Conservation (phyloP, 2,329 filamentous ascomycete species). For the Macrophomina pseudophaseolina region DNA sequence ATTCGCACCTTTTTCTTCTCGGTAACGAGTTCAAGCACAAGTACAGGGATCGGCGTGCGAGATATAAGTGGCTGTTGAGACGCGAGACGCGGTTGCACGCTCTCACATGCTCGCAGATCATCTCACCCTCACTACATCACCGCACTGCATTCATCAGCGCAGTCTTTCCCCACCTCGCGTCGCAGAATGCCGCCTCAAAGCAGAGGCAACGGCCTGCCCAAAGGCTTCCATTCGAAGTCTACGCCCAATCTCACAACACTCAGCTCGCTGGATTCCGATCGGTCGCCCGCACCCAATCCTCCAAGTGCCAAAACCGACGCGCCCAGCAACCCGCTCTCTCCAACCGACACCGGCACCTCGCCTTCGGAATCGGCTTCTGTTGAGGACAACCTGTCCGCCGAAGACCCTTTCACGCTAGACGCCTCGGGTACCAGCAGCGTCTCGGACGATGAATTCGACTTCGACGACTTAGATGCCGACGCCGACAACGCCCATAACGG, state of each 20-base stretch:
- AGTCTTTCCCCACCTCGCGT: background rate
- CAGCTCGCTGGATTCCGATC: conserved; percentile 37
- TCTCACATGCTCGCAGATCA: conserved; percentile 18
- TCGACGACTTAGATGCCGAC: conserved; percentile 14
- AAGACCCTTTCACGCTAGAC: conserved; percentile 33
- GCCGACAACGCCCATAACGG: background rate
- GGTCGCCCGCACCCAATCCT: conserved; percentile 27
- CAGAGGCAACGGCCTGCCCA: conserved; percentile 46
- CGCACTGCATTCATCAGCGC: background rate
- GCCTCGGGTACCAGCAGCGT: conserved; percentile 27
- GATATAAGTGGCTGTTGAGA: no score
- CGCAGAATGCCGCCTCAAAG: conserved; percentile 49
- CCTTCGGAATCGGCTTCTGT: conserved; percentile 47
- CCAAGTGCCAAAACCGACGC: conserved; percentile 28
- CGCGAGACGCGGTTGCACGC: conserved; percentile 11
- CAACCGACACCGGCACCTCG: conserved; percentile 29
- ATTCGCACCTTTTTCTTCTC: no score
- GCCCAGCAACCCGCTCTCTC: conserved; percentile 32
- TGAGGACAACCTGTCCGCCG: conserved; percentile 43
- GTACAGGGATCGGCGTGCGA: background rate
- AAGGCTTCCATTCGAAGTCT: conserved; percentile 52
- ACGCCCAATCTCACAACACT: conserved; percentile 54
- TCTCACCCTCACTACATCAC: conserved; percentile 11
- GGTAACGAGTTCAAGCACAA: background rate
- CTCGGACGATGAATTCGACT: conserved; percentile 23